Percentiles rank a stretch among this genome's conserved stretches.
Evolutionary conservation across 257 asterid species (phyloP).

Genomic region (Cruciata laevipes): DNA sequence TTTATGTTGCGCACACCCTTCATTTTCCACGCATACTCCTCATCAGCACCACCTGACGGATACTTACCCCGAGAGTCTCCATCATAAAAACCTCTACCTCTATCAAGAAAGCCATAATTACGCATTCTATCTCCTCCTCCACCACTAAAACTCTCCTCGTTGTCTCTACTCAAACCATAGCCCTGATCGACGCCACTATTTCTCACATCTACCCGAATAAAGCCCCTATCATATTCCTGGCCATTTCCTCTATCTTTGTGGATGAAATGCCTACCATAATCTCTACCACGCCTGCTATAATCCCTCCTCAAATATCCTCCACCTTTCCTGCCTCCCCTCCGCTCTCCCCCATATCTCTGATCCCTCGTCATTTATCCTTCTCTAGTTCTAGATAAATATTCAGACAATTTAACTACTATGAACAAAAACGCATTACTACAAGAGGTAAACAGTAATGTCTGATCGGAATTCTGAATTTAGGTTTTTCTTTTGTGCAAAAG

Average conservation of each 20-base stretch:
- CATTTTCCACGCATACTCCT: conserved; percentile 20
- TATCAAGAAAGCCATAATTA: conserved; percentile 10
- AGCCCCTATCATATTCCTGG: not conserved
- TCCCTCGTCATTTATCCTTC: conserved; percentile 30
- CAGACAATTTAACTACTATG: not conserved
- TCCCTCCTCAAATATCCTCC: conserved; percentile 13
- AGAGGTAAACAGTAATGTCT: not conserved
- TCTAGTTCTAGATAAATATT: not conserved
- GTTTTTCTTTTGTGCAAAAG: not conserved
- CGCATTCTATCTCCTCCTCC: conserved; percentile 16
- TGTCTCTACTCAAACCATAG: conserved; percentile 2
- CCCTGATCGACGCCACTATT: conserved; percentile 19
- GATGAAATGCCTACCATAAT: conserved; percentile 12
- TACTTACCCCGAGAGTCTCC: conserved; percentile 10
- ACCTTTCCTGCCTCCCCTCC: conserved; percentile 18
- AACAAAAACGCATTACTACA: not conserved
- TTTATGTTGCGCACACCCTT: conserved; percentile 22
- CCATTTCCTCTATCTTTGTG: conserved; percentile 3
- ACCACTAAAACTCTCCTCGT: conserved; percentile 11
- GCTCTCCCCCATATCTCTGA: conserved; percentile 28
- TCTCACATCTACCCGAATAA: conserved; percentile 12
- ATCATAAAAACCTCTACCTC: conserved; percentile 21
- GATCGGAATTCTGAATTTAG: not conserved
- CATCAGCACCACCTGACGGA: not conserved
- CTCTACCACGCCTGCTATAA: conserved; percentile 1